Evolutionary conservation across 1,284 basidiomycete genomes (phyloP), one percentile per base, ranked within the genome.

Genomic region (Heimioporus retisporus): DNA sequence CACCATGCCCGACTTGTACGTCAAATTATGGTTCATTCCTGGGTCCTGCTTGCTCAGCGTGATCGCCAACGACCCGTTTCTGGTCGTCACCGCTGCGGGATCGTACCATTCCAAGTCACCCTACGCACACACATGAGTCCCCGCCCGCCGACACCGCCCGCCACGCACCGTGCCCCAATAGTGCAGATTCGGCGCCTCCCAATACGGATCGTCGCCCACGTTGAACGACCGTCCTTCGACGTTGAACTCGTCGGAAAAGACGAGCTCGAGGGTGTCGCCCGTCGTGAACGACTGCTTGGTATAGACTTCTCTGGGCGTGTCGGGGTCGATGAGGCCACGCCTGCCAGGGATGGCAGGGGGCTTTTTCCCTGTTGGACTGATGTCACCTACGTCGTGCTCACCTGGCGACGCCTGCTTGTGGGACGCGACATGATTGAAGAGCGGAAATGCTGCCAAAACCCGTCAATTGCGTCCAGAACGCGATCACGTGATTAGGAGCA

Each of bases 161-260:
- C 21, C 14, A 10, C 51, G 72, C 59, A 77, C 71, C 59, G 82
- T 84, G 35, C 74, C 83, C 93, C 93, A 93, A 76, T 94, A 94
- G 77, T 94, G 88, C 50, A 95, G 71, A 75, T 90, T 90, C 0
- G 85, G 87, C 3, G 90, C 90, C 69, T 91, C 89, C 91, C 90
- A 92, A 73, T 86, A 88, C 2, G 89, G 87, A 72, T 89, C 88
- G 65, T 88, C 75, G 0, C 84, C 83, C 4, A 83, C 79, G 64
- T 83, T 85, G 75, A 88, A 90, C 51, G 87, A 84, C 28, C 90
- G 82, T 0, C 89, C 89, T 11, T 87, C 86, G 48, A 80, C 76
- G 65, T 91, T 85, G 77, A 93, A 93, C 80, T 92, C 91, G 75
- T 92, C 90, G 3, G 88, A 90, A 75, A 89, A 92, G 3, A 91